Evolutionary conservation across 495 filamentous ascomycete species (phyloP).

Genomic region (Penicillium coffeae): DNA sequence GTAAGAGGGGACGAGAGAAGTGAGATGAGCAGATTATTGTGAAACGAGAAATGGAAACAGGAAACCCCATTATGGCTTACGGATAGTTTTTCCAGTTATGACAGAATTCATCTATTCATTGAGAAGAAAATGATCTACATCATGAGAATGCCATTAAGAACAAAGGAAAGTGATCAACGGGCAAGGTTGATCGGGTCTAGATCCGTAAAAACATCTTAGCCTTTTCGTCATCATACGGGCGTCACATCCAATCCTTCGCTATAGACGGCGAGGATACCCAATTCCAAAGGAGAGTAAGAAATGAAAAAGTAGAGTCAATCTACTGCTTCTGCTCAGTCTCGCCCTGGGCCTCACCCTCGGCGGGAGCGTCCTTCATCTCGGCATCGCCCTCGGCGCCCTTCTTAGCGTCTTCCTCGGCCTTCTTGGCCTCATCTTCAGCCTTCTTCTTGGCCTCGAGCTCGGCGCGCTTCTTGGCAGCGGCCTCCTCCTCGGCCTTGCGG

Average conservation of each 20-base stretch:
- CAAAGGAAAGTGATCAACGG: conserved; percentile 16
- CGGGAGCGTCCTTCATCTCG: conserved; percentile 54
- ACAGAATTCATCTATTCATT: conserved; percentile 27
- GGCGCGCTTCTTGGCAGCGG: conserved; percentile 73
- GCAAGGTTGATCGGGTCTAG: conserved; percentile 18
- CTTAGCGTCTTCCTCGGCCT: conserved; percentile 44
- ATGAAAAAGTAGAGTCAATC: conserved; percentile 11
- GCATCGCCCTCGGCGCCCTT: conserved; percentile 45
- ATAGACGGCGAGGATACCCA: background rate
- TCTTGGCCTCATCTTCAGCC: conserved; percentile 50
- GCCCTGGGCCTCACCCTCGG: conserved; percentile 34
- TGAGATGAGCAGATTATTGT: too few species aligned
- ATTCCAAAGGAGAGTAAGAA: conserved; percentile 1
- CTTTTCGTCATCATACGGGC: conserved; percentile 29
- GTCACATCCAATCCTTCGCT: background rate
- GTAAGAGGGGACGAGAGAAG: too few species aligned
- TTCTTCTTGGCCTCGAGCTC: conserved; percentile 63
- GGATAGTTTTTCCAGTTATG: too few species aligned
- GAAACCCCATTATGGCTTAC: too few species aligned
- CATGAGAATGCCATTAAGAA: conserved; percentile 26
- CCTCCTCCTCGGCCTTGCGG: conserved; percentile 74
- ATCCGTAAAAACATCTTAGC: conserved; percentile 26
- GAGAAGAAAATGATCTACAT: conserved; percentile 26
- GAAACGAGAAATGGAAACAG: too few species aligned
- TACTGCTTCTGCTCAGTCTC: conserved; percentile 46